Evolutionary conservation across 2,329 filamentous ascomycete species (phyloP).

Genomic region (Fusarium devonianum): DNA sequence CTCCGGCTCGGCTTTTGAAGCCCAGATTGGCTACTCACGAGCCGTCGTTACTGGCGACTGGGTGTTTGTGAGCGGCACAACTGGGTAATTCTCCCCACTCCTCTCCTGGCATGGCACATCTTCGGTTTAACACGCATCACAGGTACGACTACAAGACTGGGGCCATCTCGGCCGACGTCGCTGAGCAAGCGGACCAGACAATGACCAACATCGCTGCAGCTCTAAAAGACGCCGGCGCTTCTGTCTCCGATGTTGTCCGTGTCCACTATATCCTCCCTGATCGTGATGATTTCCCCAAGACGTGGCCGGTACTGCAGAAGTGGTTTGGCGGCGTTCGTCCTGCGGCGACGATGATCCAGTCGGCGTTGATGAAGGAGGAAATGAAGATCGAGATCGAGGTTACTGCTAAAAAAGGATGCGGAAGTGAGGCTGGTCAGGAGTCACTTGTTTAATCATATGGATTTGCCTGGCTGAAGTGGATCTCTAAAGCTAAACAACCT

Average conservation of each 20-base stretch:
- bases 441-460: not conserved
- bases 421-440: constrained; percentile 1
- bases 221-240: constrained; percentile 53
- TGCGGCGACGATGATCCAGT: constrained; percentile 62
- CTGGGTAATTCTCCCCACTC: constrained; percentile 49
- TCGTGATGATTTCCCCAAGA: constrained; percentile 54
- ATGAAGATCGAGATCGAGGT: constrained; percentile 56
- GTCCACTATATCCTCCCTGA: constrained; percentile 61
- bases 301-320: constrained; percentile 58
- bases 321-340: constrained; percentile 60
- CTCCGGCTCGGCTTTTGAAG: constrained; percentile 60
- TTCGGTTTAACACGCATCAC: not conserved
- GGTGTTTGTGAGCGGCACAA: constrained; percentile 63
- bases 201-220: constrained; percentile 56
- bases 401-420: constrained; percentile 47
- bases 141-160: constrained; percentile 61
- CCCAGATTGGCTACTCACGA: constrained; percentile 61
- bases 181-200: constrained; percentile 58
- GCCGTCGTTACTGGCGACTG: constrained; percentile 60
- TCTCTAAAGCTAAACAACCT: no score
- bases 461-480: no score
- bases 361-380: constrained; percentile 58
- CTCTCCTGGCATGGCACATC: not conserved
- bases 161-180: constrained; percentile 53
- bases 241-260: constrained; percentile 56